Evolutionary conservation across 495 filamentous ascomycete genomes (phyloP), one percentile per base, ranked within the genome.

Genomic region (Xylaria acuta): DNA sequence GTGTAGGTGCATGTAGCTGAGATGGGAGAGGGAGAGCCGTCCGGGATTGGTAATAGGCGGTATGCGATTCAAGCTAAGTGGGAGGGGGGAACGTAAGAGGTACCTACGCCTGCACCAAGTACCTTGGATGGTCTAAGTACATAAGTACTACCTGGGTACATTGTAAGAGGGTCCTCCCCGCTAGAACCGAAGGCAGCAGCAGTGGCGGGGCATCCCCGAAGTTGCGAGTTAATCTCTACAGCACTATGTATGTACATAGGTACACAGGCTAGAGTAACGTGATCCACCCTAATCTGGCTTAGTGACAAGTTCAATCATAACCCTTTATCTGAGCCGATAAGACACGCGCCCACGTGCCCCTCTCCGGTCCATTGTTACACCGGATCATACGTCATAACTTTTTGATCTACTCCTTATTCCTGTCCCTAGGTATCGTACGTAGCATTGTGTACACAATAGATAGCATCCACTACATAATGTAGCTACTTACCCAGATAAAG

Each of bases 171-270:
- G 51, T 54, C 56, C 56, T 59, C 56, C 30, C 56, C 32, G 56
- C 30, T 32, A 54, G 25, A 54, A 14, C 2, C 11, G 59, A 27
- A 43, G 36, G 59, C 34, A 27, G 38, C 60, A 45, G 47, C 34
- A 75, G 45, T 71, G 67, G 68, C 64, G 67, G 73, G 59, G 59
- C 36, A 40, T 63, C n/a, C 36, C 36, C 59, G 36, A 63, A 63
- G 56, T 14, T 36, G 56, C 56, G n/a, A n/a, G n/a, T n/a, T n/a
- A n/a, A n/a, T n/a, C n/a, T n/a, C n/a, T n/a, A n/a, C n/a, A n/a
- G n/a, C n/a, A n/a, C n/a, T n/a, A n/a, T n/a, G n/a, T n/a, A n/a
- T n/a, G n/a, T n/a, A n/a, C n/a, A n/a, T n/a, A n/a, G n/a, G n/a
- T n/a, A n/a, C n/a, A n/a, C n/a, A n/a, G n/a, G n/a, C n/a, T n/a